Percentiles rank a stretch among this genome's conserved stretches.
Conservation (phyloP, 148 eudicot genomes). For the Vaccinium darrowii region DNA sequence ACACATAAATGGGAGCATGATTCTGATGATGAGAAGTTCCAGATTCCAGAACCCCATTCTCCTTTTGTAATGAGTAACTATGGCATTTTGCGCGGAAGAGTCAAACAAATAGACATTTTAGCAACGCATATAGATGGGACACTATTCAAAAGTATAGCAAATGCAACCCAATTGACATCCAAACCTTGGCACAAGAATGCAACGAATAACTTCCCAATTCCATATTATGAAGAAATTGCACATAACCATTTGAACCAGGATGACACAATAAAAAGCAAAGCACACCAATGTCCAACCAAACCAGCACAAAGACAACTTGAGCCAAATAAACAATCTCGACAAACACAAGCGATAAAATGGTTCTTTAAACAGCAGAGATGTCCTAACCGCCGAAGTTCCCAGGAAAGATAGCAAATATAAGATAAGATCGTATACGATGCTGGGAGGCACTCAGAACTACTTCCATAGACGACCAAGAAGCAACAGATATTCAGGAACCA, state of each 20-base stretch:
- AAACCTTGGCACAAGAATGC: background rate
- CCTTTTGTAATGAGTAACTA: background rate
- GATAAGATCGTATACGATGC: conserved; percentile 18
- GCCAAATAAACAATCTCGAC: conserved; percentile 22
- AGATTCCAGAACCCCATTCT: background rate
- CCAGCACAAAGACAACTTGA: conserved; percentile 16
- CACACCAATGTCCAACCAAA: conserved; percentile 12
- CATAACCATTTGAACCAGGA: conserved; percentile 1
- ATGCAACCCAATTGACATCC: background rate
- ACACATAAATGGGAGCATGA: too few relatives aligned
- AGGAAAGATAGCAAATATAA: conserved; percentile 18
- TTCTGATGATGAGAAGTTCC: background rate
- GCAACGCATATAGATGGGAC: background rate
- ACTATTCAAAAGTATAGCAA: background rate
- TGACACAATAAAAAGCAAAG: background rate
- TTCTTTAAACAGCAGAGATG: conserved; percentile 26
- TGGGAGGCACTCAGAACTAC: conserved; percentile 38
- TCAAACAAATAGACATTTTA: background rate
- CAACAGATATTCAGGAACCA: conserved; percentile 20
- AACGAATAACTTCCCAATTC: background rate
- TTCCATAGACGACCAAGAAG: conserved; percentile 27
- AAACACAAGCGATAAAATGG: conserved; percentile 13
- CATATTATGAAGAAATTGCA: conserved; percentile 3
- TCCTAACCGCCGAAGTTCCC: conserved; percentile 14
- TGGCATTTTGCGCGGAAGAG: background rate